Evolutionary conservation across 176 grass and related monocot genomes (phyloP).

Genomic region (Juncus inflexus): DNA sequence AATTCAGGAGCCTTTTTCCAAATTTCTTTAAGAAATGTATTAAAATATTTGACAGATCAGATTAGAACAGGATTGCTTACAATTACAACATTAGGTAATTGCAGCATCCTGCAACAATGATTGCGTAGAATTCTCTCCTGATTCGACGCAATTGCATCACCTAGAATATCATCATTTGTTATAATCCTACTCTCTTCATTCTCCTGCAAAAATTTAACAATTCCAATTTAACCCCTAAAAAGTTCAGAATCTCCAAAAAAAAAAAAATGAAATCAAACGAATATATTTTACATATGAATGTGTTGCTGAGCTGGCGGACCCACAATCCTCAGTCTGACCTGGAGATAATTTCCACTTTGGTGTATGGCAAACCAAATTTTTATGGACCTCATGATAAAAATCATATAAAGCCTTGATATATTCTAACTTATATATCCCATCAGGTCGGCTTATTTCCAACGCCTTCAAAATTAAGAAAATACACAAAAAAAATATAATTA

Average conservation of each 20-base stretch:
- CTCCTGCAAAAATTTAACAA: constrained; percentile 44
- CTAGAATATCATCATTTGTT: constrained; percentile 91
- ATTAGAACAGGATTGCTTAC: no score
- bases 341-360: constrained; percentile 88
- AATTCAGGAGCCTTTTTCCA: no score
- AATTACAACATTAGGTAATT: no score
- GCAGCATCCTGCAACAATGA: constrained; percentile 71
- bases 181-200: constrained; percentile 52
- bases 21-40: no score
- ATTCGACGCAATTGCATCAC: constrained; percentile 65
- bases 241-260: no score
- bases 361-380: constrained; percentile 67
- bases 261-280: no score
- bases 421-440: constrained; percentile 96
- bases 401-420: constrained; percentile 84
- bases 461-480: constrained; percentile 36
- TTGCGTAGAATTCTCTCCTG: constrained; percentile 69
- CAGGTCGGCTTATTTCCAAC: constrained; percentile 66
- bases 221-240: no score
- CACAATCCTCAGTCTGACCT: constrained; percentile 83
- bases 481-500: constrained; percentile 11
- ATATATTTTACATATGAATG: no score
- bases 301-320: constrained; percentile 31
- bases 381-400: constrained; percentile 92
- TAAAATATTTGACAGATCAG: no score